Percentiles rank a stretch among this genome's conserved stretches.
Evolutionary conservation across 768 basidiomycete genomes (phyloP).

Genomic region (Calocera viscosa): DNA sequence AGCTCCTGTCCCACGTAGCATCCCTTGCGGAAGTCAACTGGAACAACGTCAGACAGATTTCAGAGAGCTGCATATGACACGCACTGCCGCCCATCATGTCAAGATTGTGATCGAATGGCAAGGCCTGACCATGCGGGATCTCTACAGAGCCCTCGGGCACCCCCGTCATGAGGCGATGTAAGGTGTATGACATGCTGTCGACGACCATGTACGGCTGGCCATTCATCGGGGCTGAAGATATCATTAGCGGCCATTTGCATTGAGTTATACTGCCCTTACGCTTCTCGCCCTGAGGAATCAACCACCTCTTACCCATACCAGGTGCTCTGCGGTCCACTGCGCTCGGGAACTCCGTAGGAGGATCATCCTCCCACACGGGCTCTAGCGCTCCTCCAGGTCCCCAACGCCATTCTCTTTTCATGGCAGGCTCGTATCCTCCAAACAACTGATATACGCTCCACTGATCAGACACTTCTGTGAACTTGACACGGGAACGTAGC

Average conservation of each 20-base stretch:
- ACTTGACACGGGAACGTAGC: constrained; percentile 76
- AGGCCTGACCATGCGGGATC: constrained; percentile 59
- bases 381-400: constrained; percentile 67
- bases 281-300: constrained; percentile 54
- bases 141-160: constrained; percentile 80
- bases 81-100: constrained; percentile 88
- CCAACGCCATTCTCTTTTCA: constrained; percentile 36
- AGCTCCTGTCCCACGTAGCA: constrained; percentile 98
- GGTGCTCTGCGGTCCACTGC: constrained; percentile 55
- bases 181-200: constrained; percentile 35
- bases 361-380: constrained; percentile 47
- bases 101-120: constrained; percentile 90
- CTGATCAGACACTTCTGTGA: constrained; percentile 63
- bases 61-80: constrained; percentile 25
- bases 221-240: background rate
- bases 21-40: constrained; percentile 94
- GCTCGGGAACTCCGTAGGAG: constrained; percentile 17
- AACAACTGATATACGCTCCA: constrained; percentile 45
- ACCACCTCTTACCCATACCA: constrained; percentile 64
- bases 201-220: constrained; percentile 3
- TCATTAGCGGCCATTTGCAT: constrained; percentile 2
- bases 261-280: constrained; percentile 42
- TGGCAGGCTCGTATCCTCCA: constrained; percentile 25
- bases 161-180: constrained; percentile 69
- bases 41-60: constrained; percentile 11